Evolutionary conservation across 73 alveolate species (phyloP).

Genomic region (Diophrys sp.): DNA sequence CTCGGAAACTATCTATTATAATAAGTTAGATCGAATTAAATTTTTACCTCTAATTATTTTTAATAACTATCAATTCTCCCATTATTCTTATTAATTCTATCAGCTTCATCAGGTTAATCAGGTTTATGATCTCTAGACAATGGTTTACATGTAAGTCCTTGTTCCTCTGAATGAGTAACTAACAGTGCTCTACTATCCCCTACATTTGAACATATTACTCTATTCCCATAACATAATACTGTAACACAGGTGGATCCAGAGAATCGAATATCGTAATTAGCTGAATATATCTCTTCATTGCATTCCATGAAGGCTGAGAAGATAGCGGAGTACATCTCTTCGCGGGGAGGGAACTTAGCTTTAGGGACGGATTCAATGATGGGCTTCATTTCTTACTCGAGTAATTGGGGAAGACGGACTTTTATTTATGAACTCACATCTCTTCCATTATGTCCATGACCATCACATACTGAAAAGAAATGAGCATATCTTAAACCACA

Average conservation of each 20-base stretch:
- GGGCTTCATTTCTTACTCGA: too few relatives aligned
- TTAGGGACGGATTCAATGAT: too few relatives aligned
- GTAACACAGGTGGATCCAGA: conserved; percentile 94
- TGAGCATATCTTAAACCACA: conserved; percentile 37
- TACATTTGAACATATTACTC: conserved; percentile 19
- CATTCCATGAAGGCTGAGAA: conserved; percentile 13
- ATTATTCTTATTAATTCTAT: conserved; percentile 69
- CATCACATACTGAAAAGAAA: conserved; percentile 83
- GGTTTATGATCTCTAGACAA: conserved; percentile 88
- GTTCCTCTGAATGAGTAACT: neutral
- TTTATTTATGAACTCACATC: too few relatives aligned
- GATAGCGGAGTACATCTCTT: conserved; percentile 29
- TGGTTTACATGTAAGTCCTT: neutral
- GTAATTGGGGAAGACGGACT: too few relatives aligned
- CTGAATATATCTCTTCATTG: too few relatives aligned
- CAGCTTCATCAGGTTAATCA: conserved; percentile 80
- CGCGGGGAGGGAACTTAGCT: conserved; percentile 36
- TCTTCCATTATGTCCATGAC: too few relatives aligned
- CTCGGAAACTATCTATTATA: conserved; percentile 64
- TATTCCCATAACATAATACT: too few relatives aligned
- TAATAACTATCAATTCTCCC: conserved; percentile 92
- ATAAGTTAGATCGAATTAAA: too few relatives aligned
- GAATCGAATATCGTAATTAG: conserved; percentile 28
- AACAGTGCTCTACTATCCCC: conserved; percentile 19
- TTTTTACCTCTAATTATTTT: too few relatives aligned